A percentile compares a stretch with the other conserved stretches of the same genome.
phyloP scores from a whole-genome alignment of 139 green algal species.

The Spirogloea muscicola region DNA sequence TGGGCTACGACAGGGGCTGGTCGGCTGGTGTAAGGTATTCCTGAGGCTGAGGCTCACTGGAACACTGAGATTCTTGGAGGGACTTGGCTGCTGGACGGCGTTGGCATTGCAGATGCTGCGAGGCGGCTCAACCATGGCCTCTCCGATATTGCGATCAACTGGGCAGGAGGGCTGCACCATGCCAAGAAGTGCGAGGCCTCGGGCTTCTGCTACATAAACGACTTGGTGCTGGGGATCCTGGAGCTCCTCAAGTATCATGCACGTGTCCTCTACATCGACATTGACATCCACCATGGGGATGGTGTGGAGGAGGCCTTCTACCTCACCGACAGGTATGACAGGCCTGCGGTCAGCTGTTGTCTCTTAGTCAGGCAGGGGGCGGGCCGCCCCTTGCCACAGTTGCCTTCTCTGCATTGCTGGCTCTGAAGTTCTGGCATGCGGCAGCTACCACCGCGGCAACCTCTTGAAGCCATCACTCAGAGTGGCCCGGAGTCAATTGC shows the following conservation, averaged over 20 bases:
- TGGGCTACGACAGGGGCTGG: too few species aligned
- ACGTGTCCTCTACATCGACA: conserved; percentile 65
- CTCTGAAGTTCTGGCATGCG: too few species aligned
- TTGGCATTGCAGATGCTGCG: conserved; percentile 38
- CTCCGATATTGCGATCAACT: conserved; percentile 94
- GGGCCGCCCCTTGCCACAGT: too few species aligned
- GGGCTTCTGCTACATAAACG: conserved; percentile 98
- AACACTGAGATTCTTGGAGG: too few species aligned
- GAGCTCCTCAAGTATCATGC: conserved; percentile 94
- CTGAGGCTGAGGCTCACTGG: too few species aligned
- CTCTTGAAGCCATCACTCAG: too few species aligned
- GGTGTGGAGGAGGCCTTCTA: conserved; percentile 97
- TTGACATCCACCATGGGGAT: conserved; percentile 96
- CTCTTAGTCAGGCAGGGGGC: too few species aligned
- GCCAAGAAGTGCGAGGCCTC: conserved; percentile 87
- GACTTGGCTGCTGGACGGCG: neutral
- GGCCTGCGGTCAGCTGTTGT: too few species aligned
- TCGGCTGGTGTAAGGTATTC: too few species aligned
- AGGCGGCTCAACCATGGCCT: conserved; percentile 70
- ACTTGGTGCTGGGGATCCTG: conserved; percentile 94
- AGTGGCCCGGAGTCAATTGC: neutral
- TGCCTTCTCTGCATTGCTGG: too few species aligned
- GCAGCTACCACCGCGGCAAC: too few species aligned
- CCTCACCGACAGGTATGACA: conserved; percentile 54
- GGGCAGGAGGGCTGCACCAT: conserved; percentile 94